Evolutionary conservation across 2,329 filamentous ascomycete genomes (phyloP).

Genomic region (Hypoxylon sp.): DNA sequence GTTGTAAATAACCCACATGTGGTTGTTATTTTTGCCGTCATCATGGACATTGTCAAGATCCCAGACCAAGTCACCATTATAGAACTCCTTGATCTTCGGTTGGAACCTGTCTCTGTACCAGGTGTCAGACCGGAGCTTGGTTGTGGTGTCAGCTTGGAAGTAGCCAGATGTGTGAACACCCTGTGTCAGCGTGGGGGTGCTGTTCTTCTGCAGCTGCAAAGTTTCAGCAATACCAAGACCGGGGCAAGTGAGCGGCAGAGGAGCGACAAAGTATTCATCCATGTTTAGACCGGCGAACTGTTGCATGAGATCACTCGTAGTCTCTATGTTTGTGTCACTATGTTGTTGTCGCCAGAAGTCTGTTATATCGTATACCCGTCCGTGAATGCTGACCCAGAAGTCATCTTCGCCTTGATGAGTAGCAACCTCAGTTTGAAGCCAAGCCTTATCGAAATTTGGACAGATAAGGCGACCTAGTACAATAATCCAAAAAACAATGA

Average conservation of each 20-base stretch:
- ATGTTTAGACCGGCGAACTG: slow-evolving; percentile 81
- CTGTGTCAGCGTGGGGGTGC: slow-evolving; percentile 61
- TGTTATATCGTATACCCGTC: slow-evolving; percentile 89
- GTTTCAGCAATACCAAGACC: slow-evolving; percentile 71
- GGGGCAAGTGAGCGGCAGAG: slow-evolving; percentile 77
- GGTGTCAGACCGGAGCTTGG: slow-evolving; percentile 65
- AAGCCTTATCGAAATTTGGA: slow-evolving; percentile 90
- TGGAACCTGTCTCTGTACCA: slow-evolving; percentile 84
- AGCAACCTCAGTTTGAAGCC: slow-evolving; percentile 74
- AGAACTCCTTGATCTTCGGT: slow-evolving; percentile 83
- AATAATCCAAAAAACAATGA: slow-evolving; percentile 92
- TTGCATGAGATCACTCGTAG: slow-evolving; percentile 72
- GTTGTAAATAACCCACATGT: slow-evolving; percentile 82
- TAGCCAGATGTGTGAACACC: slow-evolving; percentile 77
- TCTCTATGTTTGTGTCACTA: slow-evolving; percentile 74
- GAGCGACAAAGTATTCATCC: slow-evolving; percentile 85
- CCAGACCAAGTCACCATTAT: slow-evolving; percentile 86
- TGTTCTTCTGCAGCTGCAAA: slow-evolving; percentile 69
- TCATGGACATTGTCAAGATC: slow-evolving; percentile 64
- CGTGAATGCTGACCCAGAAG: slow-evolving; percentile 87
- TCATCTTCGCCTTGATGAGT: slow-evolving; percentile 77
- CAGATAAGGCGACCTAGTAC: slow-evolving; percentile 85
- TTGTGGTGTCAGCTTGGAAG: slow-evolving; percentile 62
- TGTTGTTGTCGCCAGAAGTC: slow-evolving; percentile 89
- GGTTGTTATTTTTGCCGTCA: slow-evolving; percentile 72